phyloP scores from a whole-genome alignment of 129 eudicot genomes.

The Helianthus annuus region HanXRQr2.0-SUNRISE NC_035435.2:167424196-167424695 shows the following conservation, averaged over 20 bases:
- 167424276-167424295: neutral
- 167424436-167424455: slow-evolving; percentile 40
- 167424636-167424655: too few relatives aligned
- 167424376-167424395: slow-evolving; percentile 9
- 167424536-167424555: neutral
- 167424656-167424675: neutral
- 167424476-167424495: slow-evolving; percentile 18
- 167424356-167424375: slow-evolving; percentile 6
- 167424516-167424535: slow-evolving; percentile 7
- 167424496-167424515: neutral
- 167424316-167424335: slow-evolving; percentile 3
- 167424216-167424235: too few relatives aligned
- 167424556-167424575: neutral
- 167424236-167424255: too few relatives aligned
- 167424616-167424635: too few relatives aligned
- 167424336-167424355: slow-evolving; percentile 10
- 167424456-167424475: slow-evolving; percentile 27
- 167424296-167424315: neutral
- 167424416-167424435: slow-evolving; percentile 27
- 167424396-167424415: slow-evolving; percentile 16
- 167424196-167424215: too few relatives aligned
- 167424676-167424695: neutral
- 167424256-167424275: too few relatives aligned
- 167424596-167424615: too few relatives aligned
- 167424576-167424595: too few relatives aligned